phyloP scores from a whole-genome alignment of 495 filamentous ascomycete genomes.

The Aspergillus homomorphus region DNA sequence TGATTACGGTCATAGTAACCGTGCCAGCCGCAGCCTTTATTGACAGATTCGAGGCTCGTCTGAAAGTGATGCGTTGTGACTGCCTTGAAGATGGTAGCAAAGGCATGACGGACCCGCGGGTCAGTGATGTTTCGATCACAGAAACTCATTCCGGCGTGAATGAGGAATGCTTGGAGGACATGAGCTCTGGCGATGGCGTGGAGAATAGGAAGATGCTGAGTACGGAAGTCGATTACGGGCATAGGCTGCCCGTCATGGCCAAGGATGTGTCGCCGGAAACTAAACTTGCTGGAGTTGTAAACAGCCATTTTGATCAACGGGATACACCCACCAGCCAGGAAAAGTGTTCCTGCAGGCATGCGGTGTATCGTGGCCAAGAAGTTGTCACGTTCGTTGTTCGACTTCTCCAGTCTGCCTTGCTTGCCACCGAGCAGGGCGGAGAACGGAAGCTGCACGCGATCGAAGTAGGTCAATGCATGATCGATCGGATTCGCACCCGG shows the following conservation, averaged over 20 bases:
- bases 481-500: neutral
- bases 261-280: slow-evolving; percentile 2
- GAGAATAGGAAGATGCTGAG: slow-evolving; percentile 34
- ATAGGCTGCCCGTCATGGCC: neutral
- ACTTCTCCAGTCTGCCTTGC: neutral
- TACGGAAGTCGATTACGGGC: slow-evolving; percentile 35
- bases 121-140: slow-evolving; percentile 5
- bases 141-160: slow-evolving; percentile 17
- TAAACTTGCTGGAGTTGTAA: slow-evolving; percentile 24
- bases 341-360: slow-evolving; percentile 23
- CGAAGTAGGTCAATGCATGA: neutral
- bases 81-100: slow-evolving; percentile 32
- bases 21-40: slow-evolving; percentile 23
- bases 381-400: slow-evolving; percentile 3
- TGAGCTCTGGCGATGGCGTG: slow-evolving; percentile 28
- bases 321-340: slow-evolving; percentile 18
- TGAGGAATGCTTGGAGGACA: slow-evolving; percentile 30
- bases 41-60: slow-evolving; percentile 17
- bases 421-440: neutral
- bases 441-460: neutral
- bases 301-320: slow-evolving; percentile 17
- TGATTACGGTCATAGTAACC: slow-evolving; percentile 25
- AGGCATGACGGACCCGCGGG: slow-evolving; percentile 20
- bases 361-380: slow-evolving; percentile 25
- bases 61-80: slow-evolving; percentile 16